Conservation (phyloP, 2,329 filamentous ascomycete species). For the Colletotrichum cereale region DNA sequence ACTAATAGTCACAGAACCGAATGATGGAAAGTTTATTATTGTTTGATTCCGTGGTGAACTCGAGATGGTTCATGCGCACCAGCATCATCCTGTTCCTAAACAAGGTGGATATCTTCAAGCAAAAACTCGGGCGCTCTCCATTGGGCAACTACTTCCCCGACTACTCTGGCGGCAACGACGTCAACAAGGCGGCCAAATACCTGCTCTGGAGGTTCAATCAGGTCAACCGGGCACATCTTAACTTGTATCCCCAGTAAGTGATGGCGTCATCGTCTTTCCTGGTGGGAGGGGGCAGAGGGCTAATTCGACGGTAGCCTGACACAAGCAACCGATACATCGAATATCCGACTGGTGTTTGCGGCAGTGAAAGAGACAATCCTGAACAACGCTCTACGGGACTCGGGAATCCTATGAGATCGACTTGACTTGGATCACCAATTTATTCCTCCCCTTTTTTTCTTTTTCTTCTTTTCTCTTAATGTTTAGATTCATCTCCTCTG, state of each 20-base stretch:
- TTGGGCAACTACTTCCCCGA: conserved; percentile 97
- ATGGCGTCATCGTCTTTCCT: conserved; percentile 24
- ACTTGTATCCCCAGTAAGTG: conserved; percentile 96
- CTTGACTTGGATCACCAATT: conserved; percentile 4
- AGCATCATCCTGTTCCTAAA: conserved; percentile 99
- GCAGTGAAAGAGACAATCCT: conserved; percentile 99
- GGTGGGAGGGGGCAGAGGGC: conserved; percentile 10
- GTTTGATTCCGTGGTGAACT: conserved; percentile 99
- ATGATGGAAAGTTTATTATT: conserved; percentile 99
- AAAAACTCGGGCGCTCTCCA: conserved; percentile 90
- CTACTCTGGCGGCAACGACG: conserved; percentile 96
- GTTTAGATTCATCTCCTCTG: conserved; percentile 41
- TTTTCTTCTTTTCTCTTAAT: conserved; percentile 12
- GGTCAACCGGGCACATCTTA: conserved; percentile 95
- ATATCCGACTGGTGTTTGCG: conserved; percentile 96
- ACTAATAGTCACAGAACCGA: conserved; percentile 76
- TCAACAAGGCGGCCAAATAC: conserved; percentile 98
- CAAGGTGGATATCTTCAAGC: conserved; percentile 98
- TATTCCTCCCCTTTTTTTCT: background rate
- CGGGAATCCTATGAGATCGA: conserved; percentile 82
- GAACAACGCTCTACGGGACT: conserved; percentile 98
- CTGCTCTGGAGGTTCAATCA: conserved; percentile 98
- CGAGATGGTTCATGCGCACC: conserved; percentile 98
- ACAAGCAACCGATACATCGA: conserved; percentile 98
- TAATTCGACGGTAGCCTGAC: conserved; percentile 75